Base-by-base conservation (phyloP, 495 filamentous ascomycete species). In the Xanthoparmelia taractica region DNA sequence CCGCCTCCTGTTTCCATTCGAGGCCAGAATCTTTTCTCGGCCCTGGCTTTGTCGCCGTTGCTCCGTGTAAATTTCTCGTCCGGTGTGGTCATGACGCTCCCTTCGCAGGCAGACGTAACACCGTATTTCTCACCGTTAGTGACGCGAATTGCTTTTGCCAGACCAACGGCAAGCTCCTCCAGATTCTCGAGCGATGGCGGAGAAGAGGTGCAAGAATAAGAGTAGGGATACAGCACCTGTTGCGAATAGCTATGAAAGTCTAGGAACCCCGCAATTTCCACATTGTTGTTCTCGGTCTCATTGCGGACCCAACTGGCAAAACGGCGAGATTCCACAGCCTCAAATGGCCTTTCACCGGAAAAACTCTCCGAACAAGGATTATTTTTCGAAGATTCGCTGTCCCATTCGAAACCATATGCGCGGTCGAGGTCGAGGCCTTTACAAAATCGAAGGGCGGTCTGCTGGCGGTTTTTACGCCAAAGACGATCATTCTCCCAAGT, bases 231-330 rank as follows among this genome's bases (percentile, higher is more conserved):
- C 13, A 97, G 79, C 34, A 98, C 86, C 74, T 97, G 90, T 75
- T 98, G 93, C 25, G 91, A 93, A 75, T 98, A 98, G 33, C 90
- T 94, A 71, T 98, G 94, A 36, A 98, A 78, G 74, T 98, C 94
- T 25, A 98, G 75, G 63, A 96, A 89, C 4, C 85, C 91, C 18
- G 90, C 82, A 64, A 98, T 87, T 36, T 87, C 79, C 17, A 83
- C 82, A 40, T 84, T 83, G 70, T 89, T 84, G 64, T 82, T 78
- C 18, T 85, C 78, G 0, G 89, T 92, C 72, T 96, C 84, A 68
- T 96, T 96, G 66, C 80, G 82, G 0, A 88, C 89, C 93, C 94
- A 98, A 40, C 88, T 79, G 12, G 91, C 89, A 29, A 98, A 75
- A 27, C 79, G 75, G 33, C 80, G 80, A 3, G 93, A 84, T 76